These are phyloP conservation scores for Solanum paucissectum DNA, from an alignment of 257 asterid species.

Conservation along the genomic window DNA sequence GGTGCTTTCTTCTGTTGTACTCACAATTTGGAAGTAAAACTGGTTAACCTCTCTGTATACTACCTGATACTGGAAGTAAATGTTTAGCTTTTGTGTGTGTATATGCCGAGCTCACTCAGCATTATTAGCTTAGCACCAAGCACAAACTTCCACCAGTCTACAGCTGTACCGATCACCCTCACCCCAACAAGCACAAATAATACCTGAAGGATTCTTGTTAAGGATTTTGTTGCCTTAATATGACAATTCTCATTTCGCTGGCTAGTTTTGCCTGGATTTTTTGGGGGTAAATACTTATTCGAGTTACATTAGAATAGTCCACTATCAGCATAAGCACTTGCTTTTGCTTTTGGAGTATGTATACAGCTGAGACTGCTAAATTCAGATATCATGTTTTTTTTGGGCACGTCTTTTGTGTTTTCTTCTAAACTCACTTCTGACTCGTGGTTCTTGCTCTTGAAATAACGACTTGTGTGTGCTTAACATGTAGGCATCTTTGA, in stretches of 20 bases:
- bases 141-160: neutral
- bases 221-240: neutral
- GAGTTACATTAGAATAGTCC: neutral
- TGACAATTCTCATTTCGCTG: neutral
- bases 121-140: neutral
- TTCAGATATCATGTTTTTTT: no score
- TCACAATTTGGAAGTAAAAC: neutral
- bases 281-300: neutral
- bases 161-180: neutral
- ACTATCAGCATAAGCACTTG: neutral
- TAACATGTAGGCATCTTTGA: constrained; percentile 42
- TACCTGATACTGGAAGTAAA: neutral
- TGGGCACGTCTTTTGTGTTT: no score
- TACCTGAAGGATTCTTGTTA: neutral
- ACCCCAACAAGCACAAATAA: neutral
- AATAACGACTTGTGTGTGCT: neutral
- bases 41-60: neutral
- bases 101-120: neutral
- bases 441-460: neutral
- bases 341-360: no score
- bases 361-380: no score
- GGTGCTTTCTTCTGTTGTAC: neutral
- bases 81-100: neutral
- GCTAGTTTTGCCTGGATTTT: neutral
- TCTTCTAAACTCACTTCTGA: neutral